Evolutionary conservation across 441 rosid genomes (phyloP).

Genomic region (Populus trichocarpa): DNA sequence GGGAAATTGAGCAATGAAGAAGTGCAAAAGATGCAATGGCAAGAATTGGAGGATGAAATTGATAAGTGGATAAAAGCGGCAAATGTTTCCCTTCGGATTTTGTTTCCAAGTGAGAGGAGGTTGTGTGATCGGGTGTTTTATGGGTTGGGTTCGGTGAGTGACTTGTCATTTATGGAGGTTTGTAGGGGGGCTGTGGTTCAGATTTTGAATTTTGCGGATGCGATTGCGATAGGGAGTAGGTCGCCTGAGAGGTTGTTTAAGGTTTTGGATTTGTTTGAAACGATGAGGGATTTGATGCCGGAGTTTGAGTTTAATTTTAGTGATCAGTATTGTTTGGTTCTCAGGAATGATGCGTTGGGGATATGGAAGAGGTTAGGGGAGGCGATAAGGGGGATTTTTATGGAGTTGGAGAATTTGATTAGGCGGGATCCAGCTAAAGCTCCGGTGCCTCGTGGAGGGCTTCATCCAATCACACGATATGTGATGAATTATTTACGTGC

Average conservation of each 20-base stretch:
- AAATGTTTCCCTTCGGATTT: constrained; percentile 65
- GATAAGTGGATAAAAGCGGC: constrained; percentile 88
- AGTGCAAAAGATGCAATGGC: constrained; percentile 78
- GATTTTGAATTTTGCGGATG: constrained; percentile 73
- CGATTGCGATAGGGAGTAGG: constrained; percentile 73
- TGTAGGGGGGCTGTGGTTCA: constrained; percentile 75
- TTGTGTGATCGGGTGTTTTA: constrained; percentile 83
- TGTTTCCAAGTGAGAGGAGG: constrained; percentile 89
- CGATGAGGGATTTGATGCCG: constrained; percentile 77
- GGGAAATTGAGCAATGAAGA: constrained; percentile 80
- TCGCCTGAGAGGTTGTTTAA: constrained; percentile 86
- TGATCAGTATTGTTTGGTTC: constrained; percentile 67
- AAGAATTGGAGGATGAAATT: constrained; percentile 74
- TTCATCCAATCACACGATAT: constrained; percentile 87
- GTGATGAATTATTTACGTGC: constrained; percentile 95
- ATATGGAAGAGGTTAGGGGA: constrained; percentile 82
- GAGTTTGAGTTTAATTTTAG: constrained; percentile 68
- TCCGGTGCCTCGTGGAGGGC: constrained; percentile 75
- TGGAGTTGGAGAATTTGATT: constrained; percentile 91
- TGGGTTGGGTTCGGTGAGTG: constrained; percentile 67
- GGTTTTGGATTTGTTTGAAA: constrained; percentile 82
- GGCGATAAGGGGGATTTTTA: constrained; percentile 75
- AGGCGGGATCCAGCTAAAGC: constrained; percentile 80
- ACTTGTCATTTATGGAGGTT: constrained; percentile 89
- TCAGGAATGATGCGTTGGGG: constrained; percentile 68